Conservation (phyloP, 148 eudicot genomes). For the Chenopodium formosanum region DNA sequence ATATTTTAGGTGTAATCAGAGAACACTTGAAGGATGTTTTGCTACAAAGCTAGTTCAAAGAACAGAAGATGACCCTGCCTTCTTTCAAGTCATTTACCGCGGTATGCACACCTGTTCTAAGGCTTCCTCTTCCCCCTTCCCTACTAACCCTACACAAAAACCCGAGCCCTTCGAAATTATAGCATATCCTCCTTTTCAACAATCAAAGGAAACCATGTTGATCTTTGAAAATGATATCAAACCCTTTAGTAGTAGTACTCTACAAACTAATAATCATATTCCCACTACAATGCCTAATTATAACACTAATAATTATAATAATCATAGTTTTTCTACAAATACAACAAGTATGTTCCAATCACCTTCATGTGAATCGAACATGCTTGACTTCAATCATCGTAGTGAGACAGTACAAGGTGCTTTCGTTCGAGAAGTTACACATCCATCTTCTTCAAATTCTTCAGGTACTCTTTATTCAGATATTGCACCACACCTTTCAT, state of each 20-base stretch:
- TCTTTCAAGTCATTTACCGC: slow-evolving; percentile 31
- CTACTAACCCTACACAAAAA: slow-evolving; percentile 1
- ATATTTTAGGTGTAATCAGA: slow-evolving; percentile 38
- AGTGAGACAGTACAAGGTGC: no score
- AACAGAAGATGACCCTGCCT: slow-evolving; percentile 38
- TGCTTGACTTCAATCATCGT: no score
- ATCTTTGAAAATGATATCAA: no score
- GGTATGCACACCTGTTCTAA: slow-evolving; percentile 39
- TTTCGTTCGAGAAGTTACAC: background rate
- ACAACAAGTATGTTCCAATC: no score
- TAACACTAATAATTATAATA: no score
- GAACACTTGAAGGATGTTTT: slow-evolving; percentile 25
- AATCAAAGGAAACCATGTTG: background rate
- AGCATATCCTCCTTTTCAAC: background rate
- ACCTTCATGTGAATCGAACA: no score
- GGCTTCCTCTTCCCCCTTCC: slow-evolving; percentile 4
- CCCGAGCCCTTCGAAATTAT: slow-evolving; percentile 14
- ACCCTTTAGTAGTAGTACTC: background rate
- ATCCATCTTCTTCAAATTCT: background rate
- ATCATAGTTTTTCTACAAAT: no score
- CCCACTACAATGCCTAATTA: no score
- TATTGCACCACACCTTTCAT: no score
- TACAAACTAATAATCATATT: no score
- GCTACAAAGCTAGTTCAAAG: slow-evolving; percentile 46
- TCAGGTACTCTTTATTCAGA: background rate